Evolutionary conservation across 495 filamentous ascomycete species (phyloP).

Genomic region (Penicillium cinerascens): DNA sequence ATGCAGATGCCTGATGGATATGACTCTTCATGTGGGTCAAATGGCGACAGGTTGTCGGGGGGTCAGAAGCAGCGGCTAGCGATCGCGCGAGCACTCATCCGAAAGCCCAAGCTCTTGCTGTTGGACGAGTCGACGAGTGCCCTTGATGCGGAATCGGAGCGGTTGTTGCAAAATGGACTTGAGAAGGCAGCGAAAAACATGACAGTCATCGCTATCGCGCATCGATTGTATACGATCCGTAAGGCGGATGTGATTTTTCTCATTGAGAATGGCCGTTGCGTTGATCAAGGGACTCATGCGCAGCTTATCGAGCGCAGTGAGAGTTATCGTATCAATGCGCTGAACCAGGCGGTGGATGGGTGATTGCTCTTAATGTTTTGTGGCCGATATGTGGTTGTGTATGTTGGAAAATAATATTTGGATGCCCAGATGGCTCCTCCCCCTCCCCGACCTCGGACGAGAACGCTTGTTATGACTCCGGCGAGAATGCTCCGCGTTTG

Average conservation of each 20-base stretch:
- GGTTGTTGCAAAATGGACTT: conserved; percentile 63
- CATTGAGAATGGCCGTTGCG: neutral
- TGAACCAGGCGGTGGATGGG: neutral
- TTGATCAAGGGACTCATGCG: neutral
- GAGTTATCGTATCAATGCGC: neutral
- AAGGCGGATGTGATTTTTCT: conserved; percentile 67
- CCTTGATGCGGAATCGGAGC: conserved; percentile 70
- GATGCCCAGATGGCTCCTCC: too few relatives aligned
- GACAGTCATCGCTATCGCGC: conserved; percentile 70
- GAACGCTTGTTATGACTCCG: too few relatives aligned
- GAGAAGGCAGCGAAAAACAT: conserved; percentile 61
- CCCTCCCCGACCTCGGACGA: too few relatives aligned
- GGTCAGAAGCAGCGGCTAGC: conserved; percentile 72
- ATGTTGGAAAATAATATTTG: too few relatives aligned
- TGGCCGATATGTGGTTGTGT: too few relatives aligned
- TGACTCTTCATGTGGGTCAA: conserved; percentile 56
- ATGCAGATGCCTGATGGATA: conserved; percentile 55
- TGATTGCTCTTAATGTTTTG: neutral
- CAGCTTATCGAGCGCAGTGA: neutral
- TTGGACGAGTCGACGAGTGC: conserved; percentile 73
- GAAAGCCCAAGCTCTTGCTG: conserved; percentile 63
- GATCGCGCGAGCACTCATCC: conserved; percentile 69
- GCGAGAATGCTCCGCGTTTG: too few relatives aligned
- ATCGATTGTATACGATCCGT: conserved; percentile 66
- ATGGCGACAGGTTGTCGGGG: conserved; percentile 60